phyloP scores from a whole-genome alignment of 2,329 filamentous ascomycete genomes.

The Ilyonectria robusta region DNA sequence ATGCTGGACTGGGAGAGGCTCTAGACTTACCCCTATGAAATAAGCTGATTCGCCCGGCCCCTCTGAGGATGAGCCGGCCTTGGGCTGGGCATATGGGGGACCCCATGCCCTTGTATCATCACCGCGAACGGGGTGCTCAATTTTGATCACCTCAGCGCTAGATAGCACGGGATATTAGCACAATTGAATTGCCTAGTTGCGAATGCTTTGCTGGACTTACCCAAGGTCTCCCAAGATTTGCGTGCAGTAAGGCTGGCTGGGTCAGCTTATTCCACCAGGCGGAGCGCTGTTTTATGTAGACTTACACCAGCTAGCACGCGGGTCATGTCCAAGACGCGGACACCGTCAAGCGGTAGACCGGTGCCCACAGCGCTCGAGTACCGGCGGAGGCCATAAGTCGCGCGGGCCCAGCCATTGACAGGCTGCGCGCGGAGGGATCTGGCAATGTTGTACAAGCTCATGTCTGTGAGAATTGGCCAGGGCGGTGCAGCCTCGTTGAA shows the following conservation, averaged over 20 bases:
- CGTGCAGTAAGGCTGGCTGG: slow-evolving; percentile 88
- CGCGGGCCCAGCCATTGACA: slow-evolving; percentile 34
- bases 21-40: slow-evolving; percentile 81
- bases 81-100: slow-evolving; percentile 90
- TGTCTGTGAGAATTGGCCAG: slow-evolving; percentile 23
- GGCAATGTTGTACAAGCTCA: slow-evolving; percentile 38
- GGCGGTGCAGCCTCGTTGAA: slow-evolving; percentile 13
- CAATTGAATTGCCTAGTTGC: slow-evolving; percentile 13
- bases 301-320: slow-evolving; percentile 93
- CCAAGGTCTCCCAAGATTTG: slow-evolving; percentile 97
- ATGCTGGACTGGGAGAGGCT: not conserved
- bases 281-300: slow-evolving; percentile 39
- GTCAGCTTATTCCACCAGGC: slow-evolving; percentile 30
- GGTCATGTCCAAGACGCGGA: slow-evolving; percentile 96
- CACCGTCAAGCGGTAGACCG: slow-evolving; percentile 81
- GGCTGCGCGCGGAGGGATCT: slow-evolving; percentile 39
- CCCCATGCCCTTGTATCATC: slow-evolving; percentile 98
- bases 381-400: slow-evolving; percentile 39
- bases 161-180: slow-evolving; percentile 31
- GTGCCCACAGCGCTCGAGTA: slow-evolving; percentile 49
- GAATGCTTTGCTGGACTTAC: slow-evolving; percentile 65
- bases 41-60: slow-evolving; percentile 95
- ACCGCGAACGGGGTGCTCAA: slow-evolving; percentile 91
- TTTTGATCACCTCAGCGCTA: slow-evolving; percentile 96
- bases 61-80: slow-evolving; percentile 67